Conservation (phyloP, 2,329 filamentous ascomycete species). For the Huntiella savannae region DNA sequence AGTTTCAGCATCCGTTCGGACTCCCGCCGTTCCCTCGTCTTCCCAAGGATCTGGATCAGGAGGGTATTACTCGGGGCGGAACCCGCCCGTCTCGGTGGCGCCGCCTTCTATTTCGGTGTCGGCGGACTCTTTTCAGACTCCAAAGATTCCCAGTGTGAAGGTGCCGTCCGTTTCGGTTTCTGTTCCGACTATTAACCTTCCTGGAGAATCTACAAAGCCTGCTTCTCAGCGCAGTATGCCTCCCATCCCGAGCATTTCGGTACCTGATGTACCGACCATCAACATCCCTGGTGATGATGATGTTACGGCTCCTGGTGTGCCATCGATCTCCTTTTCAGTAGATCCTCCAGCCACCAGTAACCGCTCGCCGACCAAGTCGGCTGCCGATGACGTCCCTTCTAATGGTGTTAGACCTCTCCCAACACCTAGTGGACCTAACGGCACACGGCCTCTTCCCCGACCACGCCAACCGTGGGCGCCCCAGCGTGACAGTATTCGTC, state of each 20-base stretch:
- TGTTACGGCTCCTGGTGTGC: slow-evolving; percentile 16
- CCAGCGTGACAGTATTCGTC: slow-evolving; percentile 25
- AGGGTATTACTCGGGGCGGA: neutral
- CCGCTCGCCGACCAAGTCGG: slow-evolving; percentile 13
- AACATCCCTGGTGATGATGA: slow-evolving; percentile 26
- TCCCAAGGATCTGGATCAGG: slow-evolving; percentile 1
- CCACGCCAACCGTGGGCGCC: slow-evolving; percentile 41
- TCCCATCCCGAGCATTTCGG: slow-evolving; percentile 27
- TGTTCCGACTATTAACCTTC: slow-evolving; percentile 8
- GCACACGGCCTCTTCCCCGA: slow-evolving; percentile 19
- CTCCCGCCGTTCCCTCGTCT: slow-evolving; percentile 1
- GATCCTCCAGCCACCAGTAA: slow-evolving; percentile 14
- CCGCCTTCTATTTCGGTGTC: slow-evolving; percentile 37
- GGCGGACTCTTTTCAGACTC: slow-evolving; percentile 23
- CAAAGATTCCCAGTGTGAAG: slow-evolving; percentile 2
- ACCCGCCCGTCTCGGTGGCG: slow-evolving; percentile 16
- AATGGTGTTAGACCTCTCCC: slow-evolving; percentile 25
- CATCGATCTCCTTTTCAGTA: neutral
- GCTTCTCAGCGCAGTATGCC: slow-evolving; percentile 1
- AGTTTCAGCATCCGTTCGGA: slow-evolving; percentile 2
- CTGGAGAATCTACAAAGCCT: neutral
- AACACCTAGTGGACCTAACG: slow-evolving; percentile 20
- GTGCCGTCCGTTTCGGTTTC: neutral
- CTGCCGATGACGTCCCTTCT: neutral
- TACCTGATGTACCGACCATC: slow-evolving; percentile 22